Percentiles rank a stretch among this genome's conserved stretches.
Evolutionary conservation across 169 alveolate species (phyloP).

Genomic region (Cryptosporidium viatorum): DNA sequence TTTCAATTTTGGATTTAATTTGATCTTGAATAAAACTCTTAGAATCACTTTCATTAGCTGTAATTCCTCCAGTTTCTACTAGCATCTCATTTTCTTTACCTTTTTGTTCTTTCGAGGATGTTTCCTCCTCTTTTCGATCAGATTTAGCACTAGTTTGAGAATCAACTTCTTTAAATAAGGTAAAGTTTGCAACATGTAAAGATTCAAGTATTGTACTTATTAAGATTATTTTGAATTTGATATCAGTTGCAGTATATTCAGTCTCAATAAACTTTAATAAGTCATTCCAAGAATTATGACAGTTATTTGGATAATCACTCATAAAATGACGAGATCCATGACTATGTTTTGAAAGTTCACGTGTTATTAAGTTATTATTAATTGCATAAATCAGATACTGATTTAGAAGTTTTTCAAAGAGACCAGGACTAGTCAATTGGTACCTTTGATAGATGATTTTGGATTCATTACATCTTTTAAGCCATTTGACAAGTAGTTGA

Average conservation of each 20-base stretch:
- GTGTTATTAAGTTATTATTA: neutral
- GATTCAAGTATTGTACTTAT: constrained; percentile 40
- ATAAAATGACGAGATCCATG: neutral
- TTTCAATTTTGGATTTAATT: neutral
- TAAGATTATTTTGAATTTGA: neutral
- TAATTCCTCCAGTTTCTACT: neutral
- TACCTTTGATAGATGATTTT: constrained; percentile 25
- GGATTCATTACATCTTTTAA: constrained; percentile 56
- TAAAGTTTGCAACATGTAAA: constrained; percentile 12
- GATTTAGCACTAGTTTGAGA: neutral
- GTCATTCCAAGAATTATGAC: constrained; percentile 49
- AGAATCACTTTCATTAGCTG: neutral
- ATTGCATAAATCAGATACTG: constrained; percentile 37
- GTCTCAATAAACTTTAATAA: constrained; percentile 22
- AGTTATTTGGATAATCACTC: constrained; percentile 16
- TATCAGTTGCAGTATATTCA: neutral
- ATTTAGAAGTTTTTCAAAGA: constrained; percentile 7
- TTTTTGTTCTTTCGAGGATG: neutral
- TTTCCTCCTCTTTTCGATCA: neutral
- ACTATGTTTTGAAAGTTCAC: neutral
- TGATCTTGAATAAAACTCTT: neutral
- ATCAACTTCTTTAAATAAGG: constrained; percentile 26
- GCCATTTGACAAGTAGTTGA: constrained; percentile 41
- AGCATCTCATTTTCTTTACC: neutral
- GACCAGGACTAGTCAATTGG: neutral